These are phyloP conservation scores for Chytriomyces hyalinus DNA, from an alignment of 192 early-diverging fungal genomes.

Conservation along the genomic window DNA sequence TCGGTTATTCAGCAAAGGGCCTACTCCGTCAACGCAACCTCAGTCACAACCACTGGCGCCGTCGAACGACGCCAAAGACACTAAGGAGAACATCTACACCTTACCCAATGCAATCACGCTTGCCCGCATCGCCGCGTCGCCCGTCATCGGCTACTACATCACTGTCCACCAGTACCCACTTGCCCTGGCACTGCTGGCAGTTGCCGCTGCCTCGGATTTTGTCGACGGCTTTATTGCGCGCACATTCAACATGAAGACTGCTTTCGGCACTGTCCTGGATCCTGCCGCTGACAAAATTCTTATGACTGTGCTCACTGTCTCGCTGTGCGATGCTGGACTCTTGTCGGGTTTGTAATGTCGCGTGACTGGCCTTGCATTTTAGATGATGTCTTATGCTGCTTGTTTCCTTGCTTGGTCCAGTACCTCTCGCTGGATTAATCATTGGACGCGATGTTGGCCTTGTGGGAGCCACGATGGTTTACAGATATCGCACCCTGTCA, in stretches of 20 bases:
- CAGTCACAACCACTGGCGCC: too few relatives aligned
- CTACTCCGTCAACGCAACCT: too few relatives aligned
- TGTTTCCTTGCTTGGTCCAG: conserved; percentile 32
- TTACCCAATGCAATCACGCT: conserved; percentile 89
- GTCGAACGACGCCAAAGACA: too few relatives aligned
- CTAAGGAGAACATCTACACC: conserved; percentile 83
- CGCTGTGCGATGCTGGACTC: conserved; percentile 70
- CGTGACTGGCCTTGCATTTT: conserved; percentile 36
- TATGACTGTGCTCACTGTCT: conserved; percentile 87
- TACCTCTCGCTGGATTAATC: conserved; percentile 79
- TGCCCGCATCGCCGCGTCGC: conserved; percentile 76
- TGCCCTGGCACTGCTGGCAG: conserved; percentile 77
- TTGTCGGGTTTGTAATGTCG: conserved; percentile 59
- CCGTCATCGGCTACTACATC: conserved; percentile 90
- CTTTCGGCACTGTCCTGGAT: conserved; percentile 88
- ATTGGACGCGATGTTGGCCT: conserved; percentile 85
- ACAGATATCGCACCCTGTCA: conserved; percentile 86
- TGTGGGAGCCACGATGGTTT: conserved; percentile 77
- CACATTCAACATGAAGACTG: conserved; percentile 81
- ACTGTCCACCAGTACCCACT: conserved; percentile 69
- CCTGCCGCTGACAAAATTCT: conserved; percentile 92
- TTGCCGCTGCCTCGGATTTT: conserved; percentile 85
- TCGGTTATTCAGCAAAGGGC: too few relatives aligned
- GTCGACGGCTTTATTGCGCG: conserved; percentile 91
- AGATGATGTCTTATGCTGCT: background rate